Base-by-base conservation (phyloP, 2,329 filamentous ascomycete species). In the Akanthomyces muscarius region DNA sequence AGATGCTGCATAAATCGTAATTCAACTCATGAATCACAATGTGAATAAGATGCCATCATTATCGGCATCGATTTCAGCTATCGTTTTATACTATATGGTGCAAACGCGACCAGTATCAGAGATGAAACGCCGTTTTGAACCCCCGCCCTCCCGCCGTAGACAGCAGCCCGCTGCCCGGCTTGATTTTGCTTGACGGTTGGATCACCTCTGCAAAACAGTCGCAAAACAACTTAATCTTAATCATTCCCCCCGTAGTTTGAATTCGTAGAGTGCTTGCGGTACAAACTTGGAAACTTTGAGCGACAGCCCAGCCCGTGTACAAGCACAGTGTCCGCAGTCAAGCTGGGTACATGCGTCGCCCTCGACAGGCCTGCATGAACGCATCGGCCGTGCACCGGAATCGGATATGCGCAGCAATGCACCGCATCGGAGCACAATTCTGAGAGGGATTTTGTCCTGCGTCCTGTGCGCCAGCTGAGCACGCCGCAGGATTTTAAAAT, bases 51-150 rank as follows among this genome's bases (percentile, higher is more conserved):
- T 28, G 14, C 13, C 47, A 50, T 25, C n/a, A 28, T 55, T 16
- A 5, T 30, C 25, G 6, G 4, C 4, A 58, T 25, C 45, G 30
- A 56, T 56, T 56, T 56, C 28, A 30, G 10, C 33, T 5, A 14
- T 14, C 28, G 55, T 48, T 58, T 50, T 48, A 50, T 50, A 13
- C 44, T 11, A 5, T n/a, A 5, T 28, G 21, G 30, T n/a, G 55
- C 47, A 52, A 57, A 60, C 47, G 30, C 21, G 36, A 5, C 33
- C 47, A 51, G 57, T 60, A 33, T 60, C 57, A 60, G 36, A 60
- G 33, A 52, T 52, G 57, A 60, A 60, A 60, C 57, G 38, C 21
- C 4, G n/a, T 2, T 23, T 10, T 36, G 2, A 23, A 14, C n/a
- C 44, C 28, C 23, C 42, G 8, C 28, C 28, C 8, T 36, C 5